A percentile compares a stretch with the other conserved stretches of the same genome.
phyloP scores from a whole-genome alignment of 1,284 basidiomycete species.

The Puccinia polysora region DNA sequence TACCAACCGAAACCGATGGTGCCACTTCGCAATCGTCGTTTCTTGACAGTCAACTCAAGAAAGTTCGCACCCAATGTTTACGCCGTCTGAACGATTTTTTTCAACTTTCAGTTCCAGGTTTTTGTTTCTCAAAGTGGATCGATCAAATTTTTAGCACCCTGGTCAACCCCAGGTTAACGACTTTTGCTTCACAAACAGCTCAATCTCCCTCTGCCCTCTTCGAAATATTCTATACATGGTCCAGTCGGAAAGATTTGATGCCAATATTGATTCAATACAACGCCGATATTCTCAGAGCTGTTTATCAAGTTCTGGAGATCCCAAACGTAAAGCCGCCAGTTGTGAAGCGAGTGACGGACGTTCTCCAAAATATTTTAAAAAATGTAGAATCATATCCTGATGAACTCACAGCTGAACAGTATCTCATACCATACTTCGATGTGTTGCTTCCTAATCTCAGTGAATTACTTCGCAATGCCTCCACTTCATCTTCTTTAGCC shows the following conservation, averaged over 20 bases:
- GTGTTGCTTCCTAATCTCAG: constrained; percentile 70
- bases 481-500: constrained; percentile 58
- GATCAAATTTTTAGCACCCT: constrained; percentile 64
- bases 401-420: constrained; percentile 50
- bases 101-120: constrained; percentile 59
- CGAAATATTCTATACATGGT: constrained; percentile 79
- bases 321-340: constrained; percentile 82
- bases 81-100: constrained; percentile 87
- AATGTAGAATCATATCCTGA: constrained; percentile 58
- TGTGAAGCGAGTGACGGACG: constrained; percentile 74
- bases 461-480: constrained; percentile 47
- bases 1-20: not conserved
- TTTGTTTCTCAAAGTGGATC: constrained; percentile 70
- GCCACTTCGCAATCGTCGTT: constrained; percentile 1
- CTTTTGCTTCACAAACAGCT: constrained; percentile 77
- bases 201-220: constrained; percentile 86
- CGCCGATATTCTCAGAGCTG: constrained; percentile 64
- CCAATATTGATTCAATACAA: constrained; percentile 69
- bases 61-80: constrained; percentile 53
- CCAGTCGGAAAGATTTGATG: constrained; percentile 61
- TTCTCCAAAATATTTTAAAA: constrained; percentile 69
- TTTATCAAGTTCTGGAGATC: constrained; percentile 75
- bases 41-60: constrained; percentile 25
- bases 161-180: constrained; percentile 74
- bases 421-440: constrained; percentile 73